Evolutionary conservation across 108 stramenopile species (phyloP).

Genomic region (Conticribra guillardii): DNA sequence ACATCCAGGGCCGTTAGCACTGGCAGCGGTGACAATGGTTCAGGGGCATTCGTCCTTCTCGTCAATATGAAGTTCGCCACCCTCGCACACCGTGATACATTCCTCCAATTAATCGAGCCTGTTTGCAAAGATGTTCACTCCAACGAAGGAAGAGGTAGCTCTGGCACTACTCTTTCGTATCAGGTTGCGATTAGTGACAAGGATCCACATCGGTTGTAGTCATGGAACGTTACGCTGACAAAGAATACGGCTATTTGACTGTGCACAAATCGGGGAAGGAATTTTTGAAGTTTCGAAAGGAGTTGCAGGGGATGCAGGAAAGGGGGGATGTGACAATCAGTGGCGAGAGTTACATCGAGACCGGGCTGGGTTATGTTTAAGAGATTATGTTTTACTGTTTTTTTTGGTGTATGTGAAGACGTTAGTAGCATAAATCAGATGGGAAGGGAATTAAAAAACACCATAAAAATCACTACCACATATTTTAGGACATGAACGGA

Average conservation of each 20-base stretch:
- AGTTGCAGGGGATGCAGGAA: slow-evolving; percentile 63
- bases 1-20: neutral
- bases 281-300: slow-evolving; percentile 66
- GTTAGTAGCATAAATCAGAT: neutral
- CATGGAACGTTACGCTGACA: slow-evolving; percentile 73
- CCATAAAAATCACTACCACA: no score
- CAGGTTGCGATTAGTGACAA: slow-evolving; percentile 65
- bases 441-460: no score
- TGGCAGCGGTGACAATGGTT: neutral
- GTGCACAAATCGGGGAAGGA: slow-evolving; percentile 56
- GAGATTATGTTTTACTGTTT: no score
- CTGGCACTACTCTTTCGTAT: slow-evolving; percentile 58
- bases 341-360: slow-evolving; percentile 67
- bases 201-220: slow-evolving; percentile 56
- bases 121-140: slow-evolving; percentile 26
- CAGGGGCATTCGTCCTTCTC: slow-evolving; percentile 34
- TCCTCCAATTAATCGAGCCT: slow-evolving; percentile 29
- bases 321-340: slow-evolving; percentile 51
- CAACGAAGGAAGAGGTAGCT: slow-evolving; percentile 17
- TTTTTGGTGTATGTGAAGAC: no score
- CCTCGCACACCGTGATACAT: slow-evolving; percentile 19
- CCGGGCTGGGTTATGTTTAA: slow-evolving; percentile 48
- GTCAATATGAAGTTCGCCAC: slow-evolving; percentile 38
- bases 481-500: no score
- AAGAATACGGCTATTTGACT: slow-evolving; percentile 60